Evolutionary conservation across 441 rosid species (phyloP).

Genomic region (Biscutella laevigata): DNA sequence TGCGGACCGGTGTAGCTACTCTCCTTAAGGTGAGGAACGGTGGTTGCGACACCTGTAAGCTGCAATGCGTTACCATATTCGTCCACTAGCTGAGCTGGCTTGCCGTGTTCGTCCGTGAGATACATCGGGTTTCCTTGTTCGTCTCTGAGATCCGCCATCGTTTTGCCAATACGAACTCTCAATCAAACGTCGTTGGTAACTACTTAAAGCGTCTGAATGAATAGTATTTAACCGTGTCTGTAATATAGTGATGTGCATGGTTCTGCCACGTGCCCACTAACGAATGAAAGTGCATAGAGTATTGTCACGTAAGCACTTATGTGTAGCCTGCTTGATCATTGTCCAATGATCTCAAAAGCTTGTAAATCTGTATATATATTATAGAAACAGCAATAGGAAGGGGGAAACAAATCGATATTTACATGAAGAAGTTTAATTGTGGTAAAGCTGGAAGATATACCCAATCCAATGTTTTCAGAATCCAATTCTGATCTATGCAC

Average conservation of each 20-base stretch:
- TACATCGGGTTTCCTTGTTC: slow-evolving; percentile 51
- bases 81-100: slow-evolving; percentile 58
- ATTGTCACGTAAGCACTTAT: slow-evolving; percentile 13
- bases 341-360: background rate
- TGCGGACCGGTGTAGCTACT: slow-evolving; percentile 24
- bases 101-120: slow-evolving; percentile 54
- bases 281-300: background rate
- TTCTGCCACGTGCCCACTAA: background rate
- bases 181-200: background rate
- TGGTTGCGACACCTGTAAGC: slow-evolving; percentile 46
- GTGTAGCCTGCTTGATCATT: too few species aligned
- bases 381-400: background rate
- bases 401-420: background rate
- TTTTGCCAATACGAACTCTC: too few species aligned
- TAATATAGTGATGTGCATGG: slow-evolving; percentile 6
- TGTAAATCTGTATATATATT: background rate
- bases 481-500: slow-evolving; percentile 12
- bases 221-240: background rate
- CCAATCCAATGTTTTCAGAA: background rate
- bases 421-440: background rate
- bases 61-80: slow-evolving; percentile 49
- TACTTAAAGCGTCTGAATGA: background rate
- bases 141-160: slow-evolving; percentile 61
- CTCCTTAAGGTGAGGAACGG: slow-evolving; percentile 17
- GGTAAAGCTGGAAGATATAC: background rate